Evolutionary conservation across 2,329 filamentous ascomycete species (phyloP).

Genomic region (Penicillium sp.): DNA sequence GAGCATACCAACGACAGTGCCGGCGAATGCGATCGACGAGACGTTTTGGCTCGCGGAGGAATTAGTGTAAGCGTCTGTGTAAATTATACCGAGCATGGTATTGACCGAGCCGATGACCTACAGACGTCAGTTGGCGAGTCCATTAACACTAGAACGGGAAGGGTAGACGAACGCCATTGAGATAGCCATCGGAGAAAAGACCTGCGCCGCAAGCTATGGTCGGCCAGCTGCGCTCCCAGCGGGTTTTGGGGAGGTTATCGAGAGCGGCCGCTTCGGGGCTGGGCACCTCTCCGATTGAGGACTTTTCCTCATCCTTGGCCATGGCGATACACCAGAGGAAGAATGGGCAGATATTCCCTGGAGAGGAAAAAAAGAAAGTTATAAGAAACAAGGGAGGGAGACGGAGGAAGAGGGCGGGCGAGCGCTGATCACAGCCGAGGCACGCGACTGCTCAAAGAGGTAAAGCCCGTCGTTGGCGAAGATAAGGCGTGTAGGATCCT

Average conservation of each 20-base stretch:
- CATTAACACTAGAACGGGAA: neutral
- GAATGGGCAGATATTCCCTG: neutral
- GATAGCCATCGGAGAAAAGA: conserved; percentile 88
- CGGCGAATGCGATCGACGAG: conserved; percentile 81
- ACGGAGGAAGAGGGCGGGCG: neutral
- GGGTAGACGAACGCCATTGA: conserved; percentile 70
- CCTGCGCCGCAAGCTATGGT: conserved; percentile 88
- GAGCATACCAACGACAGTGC: conserved; percentile 81
- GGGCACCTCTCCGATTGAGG: neutral
- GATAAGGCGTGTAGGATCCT: neutral
- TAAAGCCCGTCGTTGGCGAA: neutral
- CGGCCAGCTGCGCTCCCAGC: conserved; percentile 67
- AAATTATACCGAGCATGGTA: conserved; percentile 73
- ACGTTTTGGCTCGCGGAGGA: conserved; percentile 76
- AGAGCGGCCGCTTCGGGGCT: neutral
- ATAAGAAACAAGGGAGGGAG: neutral
- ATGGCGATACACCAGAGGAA: neutral
- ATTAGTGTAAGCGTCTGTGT: conserved; percentile 68
- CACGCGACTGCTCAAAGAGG: neutral
- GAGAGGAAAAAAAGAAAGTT: neutral
- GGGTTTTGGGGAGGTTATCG: conserved; percentile 30
- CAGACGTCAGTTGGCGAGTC: neutral
- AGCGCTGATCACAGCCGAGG: neutral
- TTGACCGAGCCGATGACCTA: conserved; percentile 85
- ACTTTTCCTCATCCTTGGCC: conserved; percentile 6